These are phyloP conservation scores for Elsinoe perseae DNA, from an alignment of 2,329 filamentous ascomycete genomes.

Conservation along the genomic window DNA sequence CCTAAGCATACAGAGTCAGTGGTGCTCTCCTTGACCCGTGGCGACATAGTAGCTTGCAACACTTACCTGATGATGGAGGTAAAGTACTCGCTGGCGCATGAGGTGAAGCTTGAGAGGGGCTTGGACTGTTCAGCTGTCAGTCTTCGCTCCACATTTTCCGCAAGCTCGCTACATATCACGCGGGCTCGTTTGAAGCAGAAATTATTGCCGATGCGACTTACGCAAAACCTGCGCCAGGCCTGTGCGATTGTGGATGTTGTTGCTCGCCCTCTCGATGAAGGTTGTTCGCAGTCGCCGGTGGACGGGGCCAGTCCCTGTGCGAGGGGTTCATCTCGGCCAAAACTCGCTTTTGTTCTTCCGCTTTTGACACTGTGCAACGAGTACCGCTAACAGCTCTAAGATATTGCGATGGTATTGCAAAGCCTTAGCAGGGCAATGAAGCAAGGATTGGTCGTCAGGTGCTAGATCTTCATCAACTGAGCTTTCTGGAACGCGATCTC, in stretches of 20 bases:
- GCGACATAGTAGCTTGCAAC: not conserved
- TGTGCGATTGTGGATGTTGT: constrained; percentile 24
- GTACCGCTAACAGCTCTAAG: not conserved
- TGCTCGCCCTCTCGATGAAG: constrained; percentile 21
- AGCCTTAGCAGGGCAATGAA: not conserved
- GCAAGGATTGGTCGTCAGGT: not conserved
- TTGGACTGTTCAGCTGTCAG: constrained; percentile 10
- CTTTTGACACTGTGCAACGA: not conserved
- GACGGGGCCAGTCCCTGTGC: constrained; percentile 16
- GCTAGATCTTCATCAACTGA: constrained; percentile 7
- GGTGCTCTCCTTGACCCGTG: not conserved
- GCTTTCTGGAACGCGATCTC: constrained; percentile 14
- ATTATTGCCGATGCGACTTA: constrained; percentile 21
- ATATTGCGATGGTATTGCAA: not conserved
- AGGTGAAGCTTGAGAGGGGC: constrained; percentile 27
- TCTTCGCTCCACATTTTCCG: not conserved
- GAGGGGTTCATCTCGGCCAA: constrained; percentile 19
- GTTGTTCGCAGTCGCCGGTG: constrained; percentile 11
- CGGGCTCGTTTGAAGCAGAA: not conserved
- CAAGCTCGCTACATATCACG: not conserved
- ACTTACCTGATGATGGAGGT: constrained; percentile 24
- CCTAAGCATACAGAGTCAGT: constrained; percentile 8
- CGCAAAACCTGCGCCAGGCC: constrained; percentile 25
- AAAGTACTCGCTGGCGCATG: constrained; percentile 25
- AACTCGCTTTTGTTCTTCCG: not conserved